These are phyloP conservation scores for Xylaria sp. DNA, from an alignment of 2,329 filamentous ascomycete species.

Conservation along the genomic window DNA sequence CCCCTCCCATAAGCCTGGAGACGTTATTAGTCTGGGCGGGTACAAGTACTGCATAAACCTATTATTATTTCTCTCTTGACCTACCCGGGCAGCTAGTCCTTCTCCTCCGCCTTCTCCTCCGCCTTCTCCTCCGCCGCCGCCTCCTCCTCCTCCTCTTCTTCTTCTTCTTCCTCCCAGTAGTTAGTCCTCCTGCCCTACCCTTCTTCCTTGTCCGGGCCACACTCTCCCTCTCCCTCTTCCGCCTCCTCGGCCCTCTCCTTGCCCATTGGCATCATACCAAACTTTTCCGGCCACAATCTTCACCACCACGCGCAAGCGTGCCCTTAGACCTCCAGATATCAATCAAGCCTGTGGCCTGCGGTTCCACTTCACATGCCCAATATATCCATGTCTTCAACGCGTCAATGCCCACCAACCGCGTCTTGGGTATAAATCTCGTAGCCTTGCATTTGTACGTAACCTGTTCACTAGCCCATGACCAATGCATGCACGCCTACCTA, in stretches of 20 bases:
- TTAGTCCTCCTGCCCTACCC: conserved; percentile 22
- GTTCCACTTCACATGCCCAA: conserved; percentile 23
- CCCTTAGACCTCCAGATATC: conserved; percentile 12
- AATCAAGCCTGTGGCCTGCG: neutral
- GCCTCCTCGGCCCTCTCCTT: conserved; percentile 36
- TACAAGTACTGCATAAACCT: conserved; percentile 29
- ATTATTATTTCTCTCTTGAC: conserved; percentile 16
- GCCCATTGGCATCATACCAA: conserved; percentile 36
- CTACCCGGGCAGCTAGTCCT: conserved; percentile 11
- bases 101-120: conserved; percentile 34
- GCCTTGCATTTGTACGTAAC: conserved; percentile 35
- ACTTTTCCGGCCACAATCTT: conserved; percentile 42
- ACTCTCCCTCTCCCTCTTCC: conserved; percentile 24
- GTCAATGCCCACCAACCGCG: conserved; percentile 39
- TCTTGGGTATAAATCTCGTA: conserved; percentile 36
- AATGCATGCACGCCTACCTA: neutral
- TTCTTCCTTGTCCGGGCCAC: conserved; percentile 32
- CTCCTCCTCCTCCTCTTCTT: conserved; percentile 36
- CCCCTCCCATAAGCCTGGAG: too few species aligned
- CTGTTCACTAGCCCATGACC: conserved; percentile 13
- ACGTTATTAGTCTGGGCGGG: too few species aligned
- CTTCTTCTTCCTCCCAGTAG: conserved; percentile 17
- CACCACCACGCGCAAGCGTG: conserved; percentile 32
- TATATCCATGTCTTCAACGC: conserved; percentile 39
- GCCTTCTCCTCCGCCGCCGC: conserved; percentile 38